A percentile compares a stretch with the other conserved stretches of the same genome.
phyloP scores from a whole-genome alignment of 108 stramenopile genomes.

The Nitzschia palea region DNA sequence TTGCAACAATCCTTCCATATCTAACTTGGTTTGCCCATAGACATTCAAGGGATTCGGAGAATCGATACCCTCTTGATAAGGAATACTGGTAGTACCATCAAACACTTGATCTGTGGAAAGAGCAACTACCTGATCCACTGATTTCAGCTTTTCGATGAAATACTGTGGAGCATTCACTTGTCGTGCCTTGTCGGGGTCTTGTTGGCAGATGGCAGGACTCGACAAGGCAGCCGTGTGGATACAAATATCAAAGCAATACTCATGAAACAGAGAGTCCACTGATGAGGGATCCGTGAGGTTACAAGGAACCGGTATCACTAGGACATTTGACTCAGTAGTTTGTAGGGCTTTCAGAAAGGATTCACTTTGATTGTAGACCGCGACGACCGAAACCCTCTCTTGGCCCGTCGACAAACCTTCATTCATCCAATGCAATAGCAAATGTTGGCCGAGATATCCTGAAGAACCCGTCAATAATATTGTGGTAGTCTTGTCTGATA shows the following conservation, averaged over 20 bases:
- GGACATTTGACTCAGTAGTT: slow-evolving; percentile 5
- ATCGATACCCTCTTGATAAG: slow-evolving; percentile 43
- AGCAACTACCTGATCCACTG: slow-evolving; percentile 38
- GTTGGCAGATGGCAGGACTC: slow-evolving; percentile 51
- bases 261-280: slow-evolving; percentile 1
- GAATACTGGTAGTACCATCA: slow-evolving; percentile 42
- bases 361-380: neutral
- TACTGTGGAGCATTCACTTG: slow-evolving; percentile 52
- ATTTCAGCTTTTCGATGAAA: slow-evolving; percentile 36
- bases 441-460: slow-evolving; percentile 78
- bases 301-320: neutral
- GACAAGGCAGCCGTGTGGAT: slow-evolving; percentile 77
- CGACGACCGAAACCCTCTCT: neutral
- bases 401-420: neutral
- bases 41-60: slow-evolving; percentile 57
- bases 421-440: slow-evolving; percentile 39
- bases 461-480: slow-evolving; percentile 71
- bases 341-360: neutral
- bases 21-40: slow-evolving; percentile 65
- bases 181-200: slow-evolving; percentile 45
- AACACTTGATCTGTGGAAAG: slow-evolving; percentile 87
- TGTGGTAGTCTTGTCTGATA: no score
- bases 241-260: slow-evolving; percentile 47
- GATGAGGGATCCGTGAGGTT: slow-evolving; percentile 31
- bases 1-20: slow-evolving; percentile 53